phyloP scores from a whole-genome alignment of 192 early-diverging fungal species.

The Coemansia sp. region DNA sequence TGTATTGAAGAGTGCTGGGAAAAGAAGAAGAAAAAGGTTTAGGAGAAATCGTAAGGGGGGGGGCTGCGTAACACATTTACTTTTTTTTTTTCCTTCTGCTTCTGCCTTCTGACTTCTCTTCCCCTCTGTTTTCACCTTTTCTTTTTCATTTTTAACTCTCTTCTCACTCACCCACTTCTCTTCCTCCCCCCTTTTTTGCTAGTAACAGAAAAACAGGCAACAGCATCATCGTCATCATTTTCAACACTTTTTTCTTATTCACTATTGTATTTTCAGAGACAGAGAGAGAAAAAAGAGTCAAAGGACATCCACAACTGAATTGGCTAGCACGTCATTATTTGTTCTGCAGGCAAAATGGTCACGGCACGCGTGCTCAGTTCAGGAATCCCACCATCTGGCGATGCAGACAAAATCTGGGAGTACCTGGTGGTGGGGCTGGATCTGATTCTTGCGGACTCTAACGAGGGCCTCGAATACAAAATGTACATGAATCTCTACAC shows the following conservation, averaged over 20 bases:
- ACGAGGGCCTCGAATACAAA: constrained; percentile 69
- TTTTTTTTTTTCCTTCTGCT: constrained; percentile 7
- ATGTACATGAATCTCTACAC: constrained; percentile 73
- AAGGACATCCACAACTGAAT: neutral
- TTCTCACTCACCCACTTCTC: neutral
- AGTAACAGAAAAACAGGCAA: neutral
- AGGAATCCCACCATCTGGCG: constrained; percentile 22
- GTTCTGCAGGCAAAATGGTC: constrained; percentile 37
- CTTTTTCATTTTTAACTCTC: neutral
- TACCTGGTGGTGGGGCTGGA: constrained; percentile 76
- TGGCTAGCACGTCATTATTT: neutral
- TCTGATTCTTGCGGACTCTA: constrained; percentile 74
- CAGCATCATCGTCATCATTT: no score
- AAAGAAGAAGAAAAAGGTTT: neutral
- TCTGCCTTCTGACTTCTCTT: constrained; percentile 4
- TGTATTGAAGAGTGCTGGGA: neutral
- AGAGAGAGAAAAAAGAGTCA: no score
- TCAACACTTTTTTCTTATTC: no score
- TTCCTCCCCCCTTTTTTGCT: neutral
- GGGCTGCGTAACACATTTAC: neutral
- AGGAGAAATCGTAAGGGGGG: no score
- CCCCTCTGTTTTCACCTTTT: neutral
- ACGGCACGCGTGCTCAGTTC: constrained; percentile 15
- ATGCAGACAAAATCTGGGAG: constrained; percentile 67
- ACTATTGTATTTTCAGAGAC: no score